phyloP scores from a whole-genome alignment of 129 eudicot species.

The Erigeron canadensis region DNA sequence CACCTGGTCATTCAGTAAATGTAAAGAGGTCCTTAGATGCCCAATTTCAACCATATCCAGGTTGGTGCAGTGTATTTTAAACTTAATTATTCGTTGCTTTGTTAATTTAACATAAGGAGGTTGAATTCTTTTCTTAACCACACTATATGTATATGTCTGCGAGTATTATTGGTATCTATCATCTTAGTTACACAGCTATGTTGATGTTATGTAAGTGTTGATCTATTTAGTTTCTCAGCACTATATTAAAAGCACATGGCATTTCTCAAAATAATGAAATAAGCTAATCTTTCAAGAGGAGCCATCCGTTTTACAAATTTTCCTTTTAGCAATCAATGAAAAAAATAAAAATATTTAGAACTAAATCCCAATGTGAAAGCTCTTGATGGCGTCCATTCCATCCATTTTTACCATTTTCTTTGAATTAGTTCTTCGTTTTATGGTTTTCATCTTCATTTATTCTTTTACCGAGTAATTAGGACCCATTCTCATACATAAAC shows the following conservation, averaged over 20 bases:
- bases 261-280: no score
- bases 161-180: no score
- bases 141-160: no score
- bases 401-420: background rate
- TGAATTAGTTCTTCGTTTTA: background rate
- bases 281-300: background rate
- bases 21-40: slow-evolving; percentile 55
- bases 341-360: background rate
- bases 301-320: background rate
- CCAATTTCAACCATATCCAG: slow-evolving; percentile 50
- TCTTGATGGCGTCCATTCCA: background rate
- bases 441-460: background rate
- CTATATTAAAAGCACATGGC: no score
- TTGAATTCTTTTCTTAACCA: no score
- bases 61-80: slow-evolving; percentile 31
- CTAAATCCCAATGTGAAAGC: background rate
- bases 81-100: background rate
- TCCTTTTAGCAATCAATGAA: background rate
- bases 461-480: background rate
- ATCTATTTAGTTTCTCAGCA: no score
- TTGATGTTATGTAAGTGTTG: no score
- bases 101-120: no score
- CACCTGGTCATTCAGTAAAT: slow-evolving; percentile 47
- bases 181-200: no score
- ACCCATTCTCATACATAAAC: slow-evolving; percentile 2